Evolutionary conservation across 192 early-diverging fungal genomes (phyloP).

Genomic region (Cladochytrium replicatum): DNA sequence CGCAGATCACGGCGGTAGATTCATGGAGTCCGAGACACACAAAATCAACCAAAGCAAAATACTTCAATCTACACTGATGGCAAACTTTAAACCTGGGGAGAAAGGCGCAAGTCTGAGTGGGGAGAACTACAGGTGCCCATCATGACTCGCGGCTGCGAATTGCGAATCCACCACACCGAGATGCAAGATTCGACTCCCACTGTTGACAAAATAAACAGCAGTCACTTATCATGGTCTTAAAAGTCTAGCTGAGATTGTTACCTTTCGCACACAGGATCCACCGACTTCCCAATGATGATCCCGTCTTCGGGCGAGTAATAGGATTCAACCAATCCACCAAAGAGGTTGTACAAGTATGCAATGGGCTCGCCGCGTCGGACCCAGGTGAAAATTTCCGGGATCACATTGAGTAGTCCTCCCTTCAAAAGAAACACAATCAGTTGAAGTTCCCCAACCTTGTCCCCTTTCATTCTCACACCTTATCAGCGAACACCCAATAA

Average conservation of each 20-base stretch:
- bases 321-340: conserved; percentile 56
- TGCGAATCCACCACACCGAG: conserved; percentile 54
- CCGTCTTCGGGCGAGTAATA: conserved; percentile 65
- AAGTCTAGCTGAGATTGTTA: too few species aligned
- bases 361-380: conserved; percentile 61
- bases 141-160: conserved; percentile 35
- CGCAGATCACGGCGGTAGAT: too few species aligned
- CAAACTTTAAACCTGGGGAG: too few species aligned
- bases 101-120: too few species aligned
- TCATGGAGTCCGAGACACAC: too few species aligned
- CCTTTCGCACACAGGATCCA: conserved; percentile 5
- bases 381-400: conserved; percentile 58
- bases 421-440: too few species aligned
- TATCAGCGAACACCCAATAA: conserved; percentile 60
- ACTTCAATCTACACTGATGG: too few species aligned
- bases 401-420: conserved; percentile 59
- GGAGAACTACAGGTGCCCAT: too few species aligned
- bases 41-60: too few species aligned
- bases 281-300: conserved; percentile 31
- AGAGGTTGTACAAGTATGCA: conserved; percentile 58
- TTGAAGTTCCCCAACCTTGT: too few species aligned
- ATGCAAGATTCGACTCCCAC: conserved; percentile 61
- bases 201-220: conserved; percentile 37
- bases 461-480: too few species aligned
- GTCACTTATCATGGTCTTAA: too few species aligned